phyloP scores from a whole-genome alignment of 805 yeast species.

The Saccharomyces jurei region DNA sequence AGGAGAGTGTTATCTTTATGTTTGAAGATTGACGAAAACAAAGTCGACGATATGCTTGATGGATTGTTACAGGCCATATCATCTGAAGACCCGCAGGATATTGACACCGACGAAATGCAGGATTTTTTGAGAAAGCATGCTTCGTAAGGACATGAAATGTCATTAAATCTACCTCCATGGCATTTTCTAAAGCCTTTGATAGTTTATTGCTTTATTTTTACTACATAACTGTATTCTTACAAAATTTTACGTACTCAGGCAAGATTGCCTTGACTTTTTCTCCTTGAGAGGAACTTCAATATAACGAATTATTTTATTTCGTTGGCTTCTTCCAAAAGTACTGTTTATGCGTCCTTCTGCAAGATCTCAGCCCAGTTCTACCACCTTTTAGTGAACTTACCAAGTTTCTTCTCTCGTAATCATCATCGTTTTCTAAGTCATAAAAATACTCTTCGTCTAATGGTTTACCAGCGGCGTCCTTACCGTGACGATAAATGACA shows the following conservation, averaged over 20 bases:
- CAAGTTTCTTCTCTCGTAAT: constrained; percentile 56
- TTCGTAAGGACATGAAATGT: neutral
- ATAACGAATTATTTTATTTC: constrained; percentile 8
- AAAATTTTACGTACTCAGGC: neutral
- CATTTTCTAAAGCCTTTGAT: neutral
- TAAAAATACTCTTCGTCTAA: constrained; percentile 92
- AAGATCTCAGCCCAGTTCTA: constrained; percentile 70
- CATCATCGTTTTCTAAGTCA: constrained; percentile 73
- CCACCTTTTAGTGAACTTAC: constrained; percentile 74
- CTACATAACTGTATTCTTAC: neutral
- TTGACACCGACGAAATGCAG: constrained; percentile 42
- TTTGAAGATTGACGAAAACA: constrained; percentile 75
- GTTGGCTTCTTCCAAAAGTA: constrained; percentile 43
- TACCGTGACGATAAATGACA: constrained; percentile 80
- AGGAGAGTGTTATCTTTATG: constrained; percentile 83
- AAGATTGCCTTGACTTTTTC: neutral
- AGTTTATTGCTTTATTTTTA: neutral
- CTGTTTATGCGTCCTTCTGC: constrained; percentile 89
- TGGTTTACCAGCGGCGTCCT: constrained; percentile 94
- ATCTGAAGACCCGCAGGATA: constrained; percentile 61
- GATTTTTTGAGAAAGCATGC: constrained; percentile 48
- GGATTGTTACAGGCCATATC: constrained; percentile 87
- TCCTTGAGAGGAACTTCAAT: neutral
- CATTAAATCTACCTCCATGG: neutral
- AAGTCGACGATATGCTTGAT: constrained; percentile 73